These are phyloP conservation scores for Phialocephala sp. DNA, from an alignment of 2,329 filamentous ascomycete genomes.

Conservation along the genomic window DNA sequence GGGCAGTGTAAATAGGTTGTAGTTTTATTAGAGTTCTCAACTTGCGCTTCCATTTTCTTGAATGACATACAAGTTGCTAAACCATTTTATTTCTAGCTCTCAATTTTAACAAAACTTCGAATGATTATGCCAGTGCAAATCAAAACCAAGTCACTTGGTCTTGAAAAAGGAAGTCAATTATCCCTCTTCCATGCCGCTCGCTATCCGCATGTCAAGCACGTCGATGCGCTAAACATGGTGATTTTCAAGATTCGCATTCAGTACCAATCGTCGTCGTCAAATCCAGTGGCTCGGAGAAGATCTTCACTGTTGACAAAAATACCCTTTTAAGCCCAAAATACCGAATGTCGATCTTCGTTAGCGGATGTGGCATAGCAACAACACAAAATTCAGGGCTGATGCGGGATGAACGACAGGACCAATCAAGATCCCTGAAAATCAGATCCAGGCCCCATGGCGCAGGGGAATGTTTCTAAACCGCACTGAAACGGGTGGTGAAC, in stretches of 20 bases:
- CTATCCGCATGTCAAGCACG: too few relatives aligned
- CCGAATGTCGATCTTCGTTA: neutral
- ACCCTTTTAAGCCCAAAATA: neutral
- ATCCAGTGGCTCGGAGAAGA: neutral
- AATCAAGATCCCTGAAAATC: neutral
- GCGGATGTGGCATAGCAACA: neutral
- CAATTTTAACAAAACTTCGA: too few relatives aligned
- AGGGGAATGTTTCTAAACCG: neutral
- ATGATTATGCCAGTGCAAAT: too few relatives aligned
- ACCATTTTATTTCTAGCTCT: too few relatives aligned
- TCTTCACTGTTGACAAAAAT: neutral
- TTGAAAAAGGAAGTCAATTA: too few relatives aligned
- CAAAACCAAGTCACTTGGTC: too few relatives aligned
- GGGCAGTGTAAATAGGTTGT: too few relatives aligned
- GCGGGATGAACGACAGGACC: neutral
- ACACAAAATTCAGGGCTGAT: neutral
- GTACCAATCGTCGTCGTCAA: conserved; percentile 10
- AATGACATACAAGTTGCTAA: too few relatives aligned
- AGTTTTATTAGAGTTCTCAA: too few relatives aligned
- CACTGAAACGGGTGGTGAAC: conserved; percentile 2
- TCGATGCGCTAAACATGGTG: neutral
- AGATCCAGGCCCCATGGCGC: neutral
- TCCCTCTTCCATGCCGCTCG: too few relatives aligned
- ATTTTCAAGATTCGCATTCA: neutral
- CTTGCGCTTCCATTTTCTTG: too few relatives aligned